Evolutionary conservation across 2,329 filamentous ascomycete genomes (phyloP).

Genomic region (Alternaria sp.): DNA sequence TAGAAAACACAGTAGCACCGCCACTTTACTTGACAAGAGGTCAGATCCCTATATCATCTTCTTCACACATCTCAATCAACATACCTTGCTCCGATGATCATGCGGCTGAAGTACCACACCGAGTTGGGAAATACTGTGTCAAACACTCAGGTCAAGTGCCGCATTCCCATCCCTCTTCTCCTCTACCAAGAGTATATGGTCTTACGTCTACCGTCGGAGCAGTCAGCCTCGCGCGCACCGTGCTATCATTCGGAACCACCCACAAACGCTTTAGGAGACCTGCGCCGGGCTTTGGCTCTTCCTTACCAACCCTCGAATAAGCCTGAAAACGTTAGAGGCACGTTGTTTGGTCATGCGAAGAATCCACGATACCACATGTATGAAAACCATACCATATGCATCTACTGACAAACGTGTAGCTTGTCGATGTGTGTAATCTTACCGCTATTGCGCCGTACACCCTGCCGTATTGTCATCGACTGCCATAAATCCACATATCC

Average conservation of each 20-base stretch:
- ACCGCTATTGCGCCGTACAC: background rate
- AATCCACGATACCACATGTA: background rate
- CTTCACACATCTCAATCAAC: background rate
- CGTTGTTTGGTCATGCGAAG: conserved; percentile 7
- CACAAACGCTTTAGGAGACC: background rate
- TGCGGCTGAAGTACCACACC: background rate
- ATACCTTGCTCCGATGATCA: background rate
- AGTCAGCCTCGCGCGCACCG: background rate
- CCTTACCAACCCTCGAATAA: background rate
- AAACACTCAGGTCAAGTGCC: conserved; percentile 6
- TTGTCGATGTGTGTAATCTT: background rate
- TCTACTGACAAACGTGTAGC: background rate
- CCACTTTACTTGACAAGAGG: background rate
- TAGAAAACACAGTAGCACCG: background rate
- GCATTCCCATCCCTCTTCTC: background rate
- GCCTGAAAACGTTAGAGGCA: background rate
- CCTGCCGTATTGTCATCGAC: background rate
- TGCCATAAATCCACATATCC: background rate
- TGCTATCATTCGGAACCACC: background rate
- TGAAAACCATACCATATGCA: background rate
- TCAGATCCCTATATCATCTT: background rate
- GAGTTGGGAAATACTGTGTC: background rate
- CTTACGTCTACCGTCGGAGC: background rate
- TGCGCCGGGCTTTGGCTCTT: background rate
- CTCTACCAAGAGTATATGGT: background rate